These are phyloP conservation scores for Capillidium heterosporum DNA, from an alignment of 371 early-diverging fungal species.

Conservation along the genomic window DNA sequence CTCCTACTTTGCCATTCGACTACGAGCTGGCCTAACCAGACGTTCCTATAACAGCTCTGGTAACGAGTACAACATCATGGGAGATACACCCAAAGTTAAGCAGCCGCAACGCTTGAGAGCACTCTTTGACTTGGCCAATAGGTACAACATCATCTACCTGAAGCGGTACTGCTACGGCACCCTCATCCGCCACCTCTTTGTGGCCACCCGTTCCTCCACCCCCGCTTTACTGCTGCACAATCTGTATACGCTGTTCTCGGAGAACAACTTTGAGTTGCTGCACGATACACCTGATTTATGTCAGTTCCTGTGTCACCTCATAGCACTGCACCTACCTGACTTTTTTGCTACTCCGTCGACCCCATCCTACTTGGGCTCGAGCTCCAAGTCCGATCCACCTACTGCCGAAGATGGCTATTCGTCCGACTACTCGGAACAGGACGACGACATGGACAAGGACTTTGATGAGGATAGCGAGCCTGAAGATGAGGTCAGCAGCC, in stretches of 20 bases:
- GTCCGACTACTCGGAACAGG: neutral
- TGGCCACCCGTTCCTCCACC: neutral
- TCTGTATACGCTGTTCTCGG: neutral
- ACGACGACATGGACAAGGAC: neutral
- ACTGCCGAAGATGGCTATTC: neutral
- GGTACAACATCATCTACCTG: neutral
- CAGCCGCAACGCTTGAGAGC: neutral
- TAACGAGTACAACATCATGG: neutral
- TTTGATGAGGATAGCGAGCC: neutral
- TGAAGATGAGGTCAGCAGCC: neutral
- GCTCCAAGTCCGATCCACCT: neutral
- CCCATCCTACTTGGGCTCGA: neutral
- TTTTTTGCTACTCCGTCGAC: constrained; percentile 1
- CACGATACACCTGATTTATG: neutral
- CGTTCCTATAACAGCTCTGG: neutral
- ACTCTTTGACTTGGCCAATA: neutral
- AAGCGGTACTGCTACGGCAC: neutral
- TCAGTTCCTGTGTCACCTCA: neutral
- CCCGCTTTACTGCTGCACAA: neutral
- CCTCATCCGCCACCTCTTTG: neutral
- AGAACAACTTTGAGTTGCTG: neutral
- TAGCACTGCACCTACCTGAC: constrained; percentile 1
- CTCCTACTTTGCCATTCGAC: neutral
- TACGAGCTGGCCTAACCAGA: neutral
- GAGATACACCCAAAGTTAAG: neutral